These are phyloP conservation scores for Ormosia semicastrata DNA, from an alignment of 306 rosid genomes.

Conservation along the genomic window DNA sequence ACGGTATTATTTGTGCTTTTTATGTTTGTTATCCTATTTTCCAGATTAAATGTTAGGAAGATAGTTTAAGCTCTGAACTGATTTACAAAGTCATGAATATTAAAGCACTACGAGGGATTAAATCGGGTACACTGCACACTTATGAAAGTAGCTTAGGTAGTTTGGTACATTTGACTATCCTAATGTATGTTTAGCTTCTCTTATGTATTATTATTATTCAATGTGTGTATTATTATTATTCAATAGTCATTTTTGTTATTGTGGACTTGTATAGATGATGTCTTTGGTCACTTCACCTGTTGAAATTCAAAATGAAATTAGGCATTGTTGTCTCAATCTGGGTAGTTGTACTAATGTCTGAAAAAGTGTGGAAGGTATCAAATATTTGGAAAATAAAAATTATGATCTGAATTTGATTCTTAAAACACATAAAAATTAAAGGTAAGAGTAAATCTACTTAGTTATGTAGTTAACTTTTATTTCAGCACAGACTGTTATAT, in stretches of 20 bases:
- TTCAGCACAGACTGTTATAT: not conserved
- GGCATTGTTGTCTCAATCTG: not conserved
- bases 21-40: slow-evolving; percentile 10
- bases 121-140: not conserved
- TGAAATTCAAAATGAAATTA: not conserved
- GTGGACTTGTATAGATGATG: not conserved
- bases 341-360: not conserved
- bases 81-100: not conserved
- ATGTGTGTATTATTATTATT: not conserved
- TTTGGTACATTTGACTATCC: slow-evolving; percentile 10
- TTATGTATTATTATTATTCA: not conserved
- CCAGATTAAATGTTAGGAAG: not conserved
- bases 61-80: not conserved
- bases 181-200: not conserved
- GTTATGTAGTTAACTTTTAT: not conserved
- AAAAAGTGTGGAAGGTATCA: not conserved
- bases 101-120: not conserved
- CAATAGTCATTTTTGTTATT: not conserved
- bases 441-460: not conserved
- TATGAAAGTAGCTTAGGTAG: not conserved
- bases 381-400: not conserved
- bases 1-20: slow-evolving; percentile 52
- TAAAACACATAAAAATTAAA: not conserved
- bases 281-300: not conserved
- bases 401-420: not conserved